Conservation (phyloP, 2,329 filamentous ascomycete genomes). For the Fulvia fulva region DNA sequence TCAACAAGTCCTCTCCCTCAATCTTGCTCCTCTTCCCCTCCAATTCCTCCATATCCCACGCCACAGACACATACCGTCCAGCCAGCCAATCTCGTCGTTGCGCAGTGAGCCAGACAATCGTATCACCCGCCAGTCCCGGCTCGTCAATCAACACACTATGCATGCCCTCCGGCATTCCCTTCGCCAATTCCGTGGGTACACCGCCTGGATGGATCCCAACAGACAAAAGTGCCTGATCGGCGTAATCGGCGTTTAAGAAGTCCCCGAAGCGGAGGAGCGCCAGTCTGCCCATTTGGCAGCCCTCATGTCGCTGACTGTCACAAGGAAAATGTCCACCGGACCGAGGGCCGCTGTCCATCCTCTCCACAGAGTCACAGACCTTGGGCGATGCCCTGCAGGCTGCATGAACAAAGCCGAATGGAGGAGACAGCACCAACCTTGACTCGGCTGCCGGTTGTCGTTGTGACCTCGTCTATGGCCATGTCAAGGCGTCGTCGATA, state of each 20-base stretch:
- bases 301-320: conserved; percentile 34
- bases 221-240: conserved; percentile 40
- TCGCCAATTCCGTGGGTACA: conserved; percentile 43
- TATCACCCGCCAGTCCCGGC: conserved; percentile 31
- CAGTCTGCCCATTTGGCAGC: conserved; percentile 48
- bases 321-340: too few species aligned
- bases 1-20: conserved; percentile 35
- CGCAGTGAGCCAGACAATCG: conserved; percentile 33
- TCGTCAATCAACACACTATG: conserved; percentile 28
- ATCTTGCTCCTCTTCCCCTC: conserved; percentile 34
- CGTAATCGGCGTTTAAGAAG: conserved; percentile 44
- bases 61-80: conserved; percentile 36
- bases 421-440: neutral
- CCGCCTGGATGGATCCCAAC: conserved; percentile 46
- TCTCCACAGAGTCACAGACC: neutral
- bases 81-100: conserved; percentile 38
- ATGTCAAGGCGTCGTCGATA: neutral
- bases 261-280: conserved; percentile 46
- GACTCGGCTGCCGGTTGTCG: neutral
- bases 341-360: neutral
- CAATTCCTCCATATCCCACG: conserved; percentile 40
- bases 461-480: neutral
- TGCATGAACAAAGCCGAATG: too few species aligned
- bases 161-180: conserved; percentile 34
- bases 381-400: too few species aligned